Evolutionary conservation across 768 basidiomycete species (phyloP).

Genomic region (Botryobasidium botryosum): DNA sequence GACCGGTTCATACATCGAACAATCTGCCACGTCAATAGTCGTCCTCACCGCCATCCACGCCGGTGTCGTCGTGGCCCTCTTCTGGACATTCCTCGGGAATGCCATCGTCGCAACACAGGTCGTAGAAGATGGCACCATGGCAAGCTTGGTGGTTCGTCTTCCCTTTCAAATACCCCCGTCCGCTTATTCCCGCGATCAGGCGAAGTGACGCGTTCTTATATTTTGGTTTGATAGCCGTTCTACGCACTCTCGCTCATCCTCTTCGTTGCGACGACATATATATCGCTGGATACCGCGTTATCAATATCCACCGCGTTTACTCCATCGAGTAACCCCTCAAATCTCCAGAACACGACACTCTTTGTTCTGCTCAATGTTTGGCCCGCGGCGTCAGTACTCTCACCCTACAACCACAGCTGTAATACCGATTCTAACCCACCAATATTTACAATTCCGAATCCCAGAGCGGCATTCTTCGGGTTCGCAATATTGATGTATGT

Average conservation of each 20-base stretch:
- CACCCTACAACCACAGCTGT: too few species aligned
- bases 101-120: conserved; percentile 72
- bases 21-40: conserved; percentile 55
- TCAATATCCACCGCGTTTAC: conserved; percentile 44
- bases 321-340: conserved; percentile 35
- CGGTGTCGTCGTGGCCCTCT: conserved; percentile 55
- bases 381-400: conserved; percentile 47
- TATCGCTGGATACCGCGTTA: conserved; percentile 67
- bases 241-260: conserved; percentile 36
- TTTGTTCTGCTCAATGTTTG: conserved; percentile 70
- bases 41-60: conserved; percentile 65
- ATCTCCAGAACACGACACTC: conserved; percentile 50
- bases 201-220: background rate
- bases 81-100: conserved; percentile 50
- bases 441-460: background rate
- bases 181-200: background rate
- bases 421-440: background rate
- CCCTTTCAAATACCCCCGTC: background rate
- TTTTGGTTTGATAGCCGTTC: conserved; percentile 35
- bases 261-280: conserved; percentile 61
- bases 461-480: conserved; percentile 17
- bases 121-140: conserved; percentile 77
- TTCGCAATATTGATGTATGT: conserved; percentile 66
- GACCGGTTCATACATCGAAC: conserved; percentile 59
- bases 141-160: conserved; percentile 42